Conservation (phyloP, 148 eudicot genomes). For the Camellia japonica region DNA sequence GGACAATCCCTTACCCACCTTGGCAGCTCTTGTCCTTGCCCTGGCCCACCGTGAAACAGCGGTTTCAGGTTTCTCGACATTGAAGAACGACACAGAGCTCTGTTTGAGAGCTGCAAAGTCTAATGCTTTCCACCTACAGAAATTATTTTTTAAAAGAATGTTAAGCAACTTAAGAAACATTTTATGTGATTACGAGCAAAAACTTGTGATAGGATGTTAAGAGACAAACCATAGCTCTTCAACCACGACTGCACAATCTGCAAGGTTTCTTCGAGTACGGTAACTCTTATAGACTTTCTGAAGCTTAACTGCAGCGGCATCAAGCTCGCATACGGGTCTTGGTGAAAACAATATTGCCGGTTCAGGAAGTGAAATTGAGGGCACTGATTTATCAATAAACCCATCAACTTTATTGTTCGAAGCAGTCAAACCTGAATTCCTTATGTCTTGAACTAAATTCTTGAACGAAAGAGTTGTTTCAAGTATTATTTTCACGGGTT, state of each 20-base stretch:
- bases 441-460: slow-evolving; percentile 37
- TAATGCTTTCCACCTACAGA: slow-evolving; percentile 87
- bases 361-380: slow-evolving; percentile 54
- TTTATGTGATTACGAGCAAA: background rate
- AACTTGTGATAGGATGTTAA: background rate
- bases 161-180: slow-evolving; percentile 11
- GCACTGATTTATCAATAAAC: slow-evolving; percentile 34
- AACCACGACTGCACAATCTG: slow-evolving; percentile 89
- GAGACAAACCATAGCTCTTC: slow-evolving; percentile 68
- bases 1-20: slow-evolving; percentile 64
- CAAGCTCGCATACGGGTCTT: slow-evolving; percentile 72
- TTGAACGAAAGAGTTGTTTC: slow-evolving; percentile 61
- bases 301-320: slow-evolving; percentile 77
- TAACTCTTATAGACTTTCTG: slow-evolving; percentile 88
- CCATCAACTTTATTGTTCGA: slow-evolving; percentile 21
- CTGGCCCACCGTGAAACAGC: slow-evolving; percentile 85
- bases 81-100: slow-evolving; percentile 75
- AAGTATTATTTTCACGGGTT: slow-evolving; percentile 54
- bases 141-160: background rate
- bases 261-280: slow-evolving; percentile 73
- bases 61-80: slow-evolving; percentile 69
- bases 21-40: slow-evolving; percentile 81
- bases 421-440: slow-evolving; percentile 20
- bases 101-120: slow-evolving; percentile 77
- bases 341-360: slow-evolving; percentile 69